Evolutionary conservation across 805 yeast species (phyloP), one percentile per base, ranked within the genome.

Genomic region (Starmera dryadoides): DNA sequence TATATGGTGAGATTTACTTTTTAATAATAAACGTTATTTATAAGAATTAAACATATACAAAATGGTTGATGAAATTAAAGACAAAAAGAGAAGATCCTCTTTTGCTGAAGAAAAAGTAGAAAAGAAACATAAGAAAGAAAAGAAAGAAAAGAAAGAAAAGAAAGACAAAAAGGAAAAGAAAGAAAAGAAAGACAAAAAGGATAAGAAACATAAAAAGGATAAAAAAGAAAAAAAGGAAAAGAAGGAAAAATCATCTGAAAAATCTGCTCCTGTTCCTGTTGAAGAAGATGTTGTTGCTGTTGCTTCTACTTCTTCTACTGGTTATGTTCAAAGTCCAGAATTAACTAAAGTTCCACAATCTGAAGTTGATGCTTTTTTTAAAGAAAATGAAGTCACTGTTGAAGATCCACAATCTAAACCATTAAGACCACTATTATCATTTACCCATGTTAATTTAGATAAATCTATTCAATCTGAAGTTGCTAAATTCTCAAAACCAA

Each of bases 401-500:
- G 94, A 86, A 47, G 95, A 86, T 55, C 79, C 84, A 25, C 35
- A 43, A 12, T 58, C 67, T 29, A 51, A 63, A n/a, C 58, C 68
- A 16, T 57, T 83, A 37, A 72, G 79, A 45, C 98, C 98, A 9
- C 63, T 81, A 19, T 60, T 91, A 39, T 60, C 80, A 7, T 89
- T 93, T 53, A 66, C 68, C 26, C 77, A 81, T 28, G 68, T 91
- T 19, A 51, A 69, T 2, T 65, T 83, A 21, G 75, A 79, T 42
- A 47, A 73, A 2, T 68, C 74, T 38, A 75, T 89, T 43, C 73
- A 72, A 47, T 52, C 66, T n/a, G 78, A 75, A 35, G 69, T 91
- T 35, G 64, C 77, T 30, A 77, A 79, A 51, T 93, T 86, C 66
- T 82, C 86, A 14, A 81, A 78, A 52, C 99, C 98, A 39, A 89